Conservation (phyloP, 2,329 filamentous ascomycete species). For the Penicillium sp. region DNA sequence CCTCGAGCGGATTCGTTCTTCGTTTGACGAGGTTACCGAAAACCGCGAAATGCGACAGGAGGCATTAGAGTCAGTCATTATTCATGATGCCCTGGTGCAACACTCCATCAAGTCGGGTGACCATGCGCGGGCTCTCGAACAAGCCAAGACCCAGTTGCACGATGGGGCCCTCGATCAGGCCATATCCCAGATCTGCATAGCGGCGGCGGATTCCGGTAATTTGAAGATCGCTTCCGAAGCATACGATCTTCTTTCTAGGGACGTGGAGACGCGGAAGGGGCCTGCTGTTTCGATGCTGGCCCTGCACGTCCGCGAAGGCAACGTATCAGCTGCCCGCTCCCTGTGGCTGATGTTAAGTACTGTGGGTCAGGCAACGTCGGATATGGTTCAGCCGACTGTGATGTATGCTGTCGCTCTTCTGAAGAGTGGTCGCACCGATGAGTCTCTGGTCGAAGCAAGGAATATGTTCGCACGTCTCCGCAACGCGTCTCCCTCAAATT, state of each 20-base stretch:
- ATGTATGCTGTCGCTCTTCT: slow-evolving; percentile 92
- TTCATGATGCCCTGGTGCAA: slow-evolving; percentile 77
- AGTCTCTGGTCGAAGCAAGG: slow-evolving; percentile 78
- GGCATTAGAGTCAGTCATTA: slow-evolving; percentile 72
- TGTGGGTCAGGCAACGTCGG: slow-evolving; percentile 61
- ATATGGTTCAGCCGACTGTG: slow-evolving; percentile 82
- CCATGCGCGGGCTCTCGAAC: slow-evolving; percentile 73
- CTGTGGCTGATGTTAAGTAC: slow-evolving; percentile 78
- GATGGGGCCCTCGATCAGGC: slow-evolving; percentile 63
- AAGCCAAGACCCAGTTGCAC: slow-evolving; percentile 68
- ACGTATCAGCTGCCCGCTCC: slow-evolving; percentile 75
- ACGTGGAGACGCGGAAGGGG: slow-evolving; percentile 55
- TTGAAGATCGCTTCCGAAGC: slow-evolving; percentile 70
- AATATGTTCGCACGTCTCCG: slow-evolving; percentile 87
- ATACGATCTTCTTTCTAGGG: slow-evolving; percentile 63
- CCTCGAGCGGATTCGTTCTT: slow-evolving; percentile 74
- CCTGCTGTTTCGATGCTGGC: slow-evolving; percentile 83
- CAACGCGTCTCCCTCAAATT: slow-evolving; percentile 58
- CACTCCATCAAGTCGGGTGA: slow-evolving; percentile 73
- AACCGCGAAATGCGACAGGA: slow-evolving; percentile 62
- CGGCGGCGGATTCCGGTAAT: slow-evolving; percentile 80
- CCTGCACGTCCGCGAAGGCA: slow-evolving; percentile 80
- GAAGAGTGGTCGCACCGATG: slow-evolving; percentile 80
- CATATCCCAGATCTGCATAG: slow-evolving; percentile 74
- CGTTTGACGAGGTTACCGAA: slow-evolving; percentile 52